Percentiles rank a stretch among this genome's conserved stretches.
phyloP scores from a whole-genome alignment of 2,329 filamentous ascomycete genomes.

The Calonectria hongkongensis region DNA sequence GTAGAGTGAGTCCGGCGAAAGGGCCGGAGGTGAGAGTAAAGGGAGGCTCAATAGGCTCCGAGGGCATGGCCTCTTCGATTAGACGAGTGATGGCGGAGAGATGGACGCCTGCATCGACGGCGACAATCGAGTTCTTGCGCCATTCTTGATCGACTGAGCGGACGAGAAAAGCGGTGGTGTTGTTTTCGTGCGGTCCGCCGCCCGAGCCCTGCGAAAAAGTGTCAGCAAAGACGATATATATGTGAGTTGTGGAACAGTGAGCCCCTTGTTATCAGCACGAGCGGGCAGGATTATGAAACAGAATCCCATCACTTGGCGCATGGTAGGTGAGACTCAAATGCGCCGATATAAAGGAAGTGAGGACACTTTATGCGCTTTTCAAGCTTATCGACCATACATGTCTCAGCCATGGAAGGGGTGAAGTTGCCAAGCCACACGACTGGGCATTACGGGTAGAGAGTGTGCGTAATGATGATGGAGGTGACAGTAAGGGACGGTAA shows the following conservation, averaged over 20 bases:
- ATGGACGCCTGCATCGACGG: slow-evolving; percentile 95
- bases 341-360: not conserved
- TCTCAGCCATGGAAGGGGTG: slow-evolving; percentile 7
- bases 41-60: slow-evolving; percentile 60
- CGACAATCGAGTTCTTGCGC: slow-evolving; percentile 87
- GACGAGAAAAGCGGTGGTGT: slow-evolving; percentile 91
- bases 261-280: not conserved
- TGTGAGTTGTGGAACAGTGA: not conserved
- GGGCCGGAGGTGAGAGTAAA: slow-evolving; percentile 80
- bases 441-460: not conserved
- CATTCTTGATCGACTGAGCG: slow-evolving; percentile 87
- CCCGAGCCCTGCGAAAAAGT: slow-evolving; percentile 81
- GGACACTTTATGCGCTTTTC: not conserved
- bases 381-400: not conserved
- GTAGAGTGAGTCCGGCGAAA: slow-evolving; percentile 86
- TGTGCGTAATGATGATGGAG: slow-evolving; percentile 9
- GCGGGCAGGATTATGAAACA: not conserved
- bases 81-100: slow-evolving; percentile 89
- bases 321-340: slow-evolving; percentile 4
- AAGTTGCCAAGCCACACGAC: not conserved
- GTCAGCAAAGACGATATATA: slow-evolving; percentile 30
- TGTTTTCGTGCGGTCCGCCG: slow-evolving; percentile 92
- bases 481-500: not conserved
- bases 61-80: slow-evolving; percentile 74
- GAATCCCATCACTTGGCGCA: not conserved